Base-by-base conservation (phyloP, 2,329 filamentous ascomycete genomes). In the Metarhizium sp. region DNA sequence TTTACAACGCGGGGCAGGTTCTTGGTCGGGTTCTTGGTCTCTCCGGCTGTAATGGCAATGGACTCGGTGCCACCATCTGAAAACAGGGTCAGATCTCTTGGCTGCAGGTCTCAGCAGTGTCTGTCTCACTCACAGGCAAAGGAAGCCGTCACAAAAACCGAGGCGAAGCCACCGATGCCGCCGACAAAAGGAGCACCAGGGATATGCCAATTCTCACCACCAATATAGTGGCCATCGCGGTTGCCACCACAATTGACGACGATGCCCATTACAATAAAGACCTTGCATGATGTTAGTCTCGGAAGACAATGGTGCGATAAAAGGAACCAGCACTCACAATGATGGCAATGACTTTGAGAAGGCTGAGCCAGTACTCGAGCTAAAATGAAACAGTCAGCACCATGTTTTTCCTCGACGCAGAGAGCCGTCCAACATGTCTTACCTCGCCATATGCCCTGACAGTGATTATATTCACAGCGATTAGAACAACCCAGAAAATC, bases 41-140 rank as follows among this genome's bases (percentile, higher is more conserved):
- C 84, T 47, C 83, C 83, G 1, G 83, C 83, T 0, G 84, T 85
- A 56, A 86, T 82, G 52, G 81, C 82, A 51, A 86, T 84, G 38
- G 78, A 81, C 66, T 86, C 83, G 2, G 81, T 85, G 53, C 82
- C 84, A 38, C 68, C 68, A 38, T 70, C 68, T 70, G 25, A 40
- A 34, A 46, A 36, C 13, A 25, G 20, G 16, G 8, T 42, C 6
- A 47, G 55, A n/a, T 14, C 25, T 30, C 6, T 30, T 48, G 45
- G 7, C 20, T 25, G 3, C 38, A 20, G 51, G 34, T 40, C 38
- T 40, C 13, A 11, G 14, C 38, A 25, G 25, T 34, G 6, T 11
- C 8, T 40, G 38, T 40, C 38, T 40, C 8, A 72, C 76, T 72
- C 64, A 71, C 73, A 85, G 30, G 83, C 81, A 64, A 86, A 86